phyloP scores from a whole-genome alignment of 1,284 basidiomycete genomes.

The Austroboletus niveus region DNA sequence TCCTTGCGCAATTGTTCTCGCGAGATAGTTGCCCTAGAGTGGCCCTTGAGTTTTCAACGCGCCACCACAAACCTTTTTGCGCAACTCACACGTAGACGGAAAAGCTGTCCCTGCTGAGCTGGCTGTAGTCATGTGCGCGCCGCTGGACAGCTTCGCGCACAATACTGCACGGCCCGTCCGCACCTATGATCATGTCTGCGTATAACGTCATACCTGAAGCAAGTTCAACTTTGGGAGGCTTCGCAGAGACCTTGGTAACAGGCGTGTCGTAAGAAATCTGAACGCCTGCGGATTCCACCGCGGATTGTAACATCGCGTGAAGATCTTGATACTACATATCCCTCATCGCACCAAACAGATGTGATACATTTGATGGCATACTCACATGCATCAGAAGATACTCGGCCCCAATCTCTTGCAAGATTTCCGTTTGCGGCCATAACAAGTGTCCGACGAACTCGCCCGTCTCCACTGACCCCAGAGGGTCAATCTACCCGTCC shows the following conservation, averaged over 20 bases:
- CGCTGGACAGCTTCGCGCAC: constrained; percentile 15
- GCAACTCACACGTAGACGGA: constrained; percentile 18
- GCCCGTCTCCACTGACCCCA: constrained; percentile 39
- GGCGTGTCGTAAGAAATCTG: constrained; percentile 36
- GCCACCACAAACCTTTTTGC: not conserved
- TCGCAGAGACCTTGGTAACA: constrained; percentile 31
- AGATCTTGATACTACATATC: constrained; percentile 42
- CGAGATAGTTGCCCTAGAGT: constrained; percentile 35
- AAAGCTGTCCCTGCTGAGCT: constrained; percentile 30
- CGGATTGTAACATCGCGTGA: constrained; percentile 38
- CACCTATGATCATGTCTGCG: constrained; percentile 37
- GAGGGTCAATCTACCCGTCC: no score
- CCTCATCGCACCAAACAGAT: not conserved
- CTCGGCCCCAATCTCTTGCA: constrained; percentile 48
- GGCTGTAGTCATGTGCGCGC: constrained; percentile 14
- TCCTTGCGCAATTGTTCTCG: constrained; percentile 34
- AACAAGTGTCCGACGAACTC: constrained; percentile 41
- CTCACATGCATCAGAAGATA: constrained; percentile 46
- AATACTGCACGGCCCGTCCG: constrained; percentile 33
- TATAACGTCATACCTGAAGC: constrained; percentile 30
- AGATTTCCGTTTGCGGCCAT: constrained; percentile 45
- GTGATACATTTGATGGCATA: constrained; percentile 9
- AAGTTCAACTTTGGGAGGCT: constrained; percentile 29
- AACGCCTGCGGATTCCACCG: constrained; percentile 39
- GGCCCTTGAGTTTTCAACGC: constrained; percentile 1